Evolutionary conservation across 768 basidiomycete genomes (phyloP).

Genomic region (Erythrobasidium yunnanense): DNA sequence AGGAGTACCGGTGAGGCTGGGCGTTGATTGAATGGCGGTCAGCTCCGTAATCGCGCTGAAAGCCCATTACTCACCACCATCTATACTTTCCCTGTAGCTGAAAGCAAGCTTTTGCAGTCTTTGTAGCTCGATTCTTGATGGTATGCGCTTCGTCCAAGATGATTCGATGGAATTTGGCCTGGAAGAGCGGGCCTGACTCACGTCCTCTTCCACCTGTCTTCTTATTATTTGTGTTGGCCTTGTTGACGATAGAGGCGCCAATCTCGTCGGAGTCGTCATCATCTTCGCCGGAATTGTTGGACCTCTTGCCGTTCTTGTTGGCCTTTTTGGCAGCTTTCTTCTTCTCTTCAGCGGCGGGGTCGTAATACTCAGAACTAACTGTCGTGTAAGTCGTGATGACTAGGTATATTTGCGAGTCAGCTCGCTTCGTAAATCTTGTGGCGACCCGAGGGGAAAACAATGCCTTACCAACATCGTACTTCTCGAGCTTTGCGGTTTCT

Average conservation of each 20-base stretch:
- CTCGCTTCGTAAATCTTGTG: no score
- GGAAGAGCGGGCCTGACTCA: conserved; percentile 53
- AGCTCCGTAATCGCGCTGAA: not conserved
- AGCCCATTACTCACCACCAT: conserved; percentile 51
- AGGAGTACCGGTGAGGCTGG: not conserved
- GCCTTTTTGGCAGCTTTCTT: no score
- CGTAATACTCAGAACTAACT: conserved; percentile 33
- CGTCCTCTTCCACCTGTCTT: conserved; percentile 48
- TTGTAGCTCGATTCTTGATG: conserved; percentile 74
- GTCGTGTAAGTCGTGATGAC: not conserved
- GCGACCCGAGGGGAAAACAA: not conserved
- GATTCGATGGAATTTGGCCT: conserved; percentile 69
- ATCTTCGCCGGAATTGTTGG: conserved; percentile 37
- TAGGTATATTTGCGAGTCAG: no score
- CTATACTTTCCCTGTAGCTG: conserved; percentile 64
- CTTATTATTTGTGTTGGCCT: conserved; percentile 44
- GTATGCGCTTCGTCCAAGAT: conserved; percentile 83
- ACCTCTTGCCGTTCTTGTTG: conserved; percentile 9
- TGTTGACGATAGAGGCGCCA: conserved; percentile 48
- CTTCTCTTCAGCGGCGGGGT: conserved; percentile 75
- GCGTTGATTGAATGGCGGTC: not conserved
- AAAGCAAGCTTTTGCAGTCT: conserved; percentile 65
- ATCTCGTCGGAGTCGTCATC: conserved; percentile 42
- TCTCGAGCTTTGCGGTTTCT: conserved; percentile 40
- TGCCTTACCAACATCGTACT: conserved; percentile 41